Evolutionary conservation across 2,329 filamentous ascomycete species (phyloP), one percentile per base, ranked within the genome.

Genomic region (Beauveria varroae): DNA sequence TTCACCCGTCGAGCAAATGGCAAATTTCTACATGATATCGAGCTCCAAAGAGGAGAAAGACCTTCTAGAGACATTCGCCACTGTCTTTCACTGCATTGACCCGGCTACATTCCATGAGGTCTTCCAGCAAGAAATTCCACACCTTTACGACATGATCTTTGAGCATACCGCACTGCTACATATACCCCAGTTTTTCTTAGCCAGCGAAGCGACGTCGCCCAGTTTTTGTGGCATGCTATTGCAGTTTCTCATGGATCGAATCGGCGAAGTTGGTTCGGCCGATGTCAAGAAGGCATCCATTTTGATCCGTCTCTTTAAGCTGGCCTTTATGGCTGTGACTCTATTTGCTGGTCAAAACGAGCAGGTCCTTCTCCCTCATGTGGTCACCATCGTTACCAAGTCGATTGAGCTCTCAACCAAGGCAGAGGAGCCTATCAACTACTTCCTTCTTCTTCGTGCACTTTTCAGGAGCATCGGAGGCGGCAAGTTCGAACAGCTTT

Each of bases 311-410:
- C 85, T 99, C 57, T 99, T 98, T 78, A 99, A 99, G 75, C 77
- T 99, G 56, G 96, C 93, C 0, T 99, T 99, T 74, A 99, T 99
- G 95, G 96, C 96, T 0, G 95, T 99, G 44, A 99, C 95, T 0
- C 80, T 99, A 1, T 99, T 99, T 73, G 92, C 92, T 0, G 82
- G 85, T 9, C 93, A 97, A 70, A 99, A 99, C 68, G 95, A 99
- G 75, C 90, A 95, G 71, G 92, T 99, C 2, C 80, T 99, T 16
- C 80, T 98, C 58, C 96, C 96, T 0, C 95, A 99, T 72, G 93
- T 99, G 56, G 93, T 96, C 60, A 96, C 96, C 71, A 96, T 99
- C 65, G 91, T 99, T 64, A 97, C 93, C 14, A 93, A 96, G 74
- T 98, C 93, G 9, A 97, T 99, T 64, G 91, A 98, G 74, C 79